A percentile compares a stretch with the other conserved stretches of the same genome.
phyloP scores from a whole-genome alignment of 192 early-diverging fungal genomes.

The Phycomyces blakesleeanus region DNA sequence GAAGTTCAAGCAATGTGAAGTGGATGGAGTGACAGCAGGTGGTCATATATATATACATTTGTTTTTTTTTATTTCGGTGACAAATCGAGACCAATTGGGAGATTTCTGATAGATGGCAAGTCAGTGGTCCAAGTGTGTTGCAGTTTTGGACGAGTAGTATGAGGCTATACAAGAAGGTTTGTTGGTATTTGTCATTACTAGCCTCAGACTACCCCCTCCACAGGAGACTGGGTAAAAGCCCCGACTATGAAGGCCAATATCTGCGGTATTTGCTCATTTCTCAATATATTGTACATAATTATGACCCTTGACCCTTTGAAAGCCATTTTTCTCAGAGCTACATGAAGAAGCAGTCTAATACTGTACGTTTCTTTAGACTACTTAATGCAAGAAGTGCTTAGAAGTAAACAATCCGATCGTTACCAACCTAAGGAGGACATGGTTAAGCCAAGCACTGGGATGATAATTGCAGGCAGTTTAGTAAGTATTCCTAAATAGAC shows the following conservation, averaged over 20 bases:
- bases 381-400: not conserved
- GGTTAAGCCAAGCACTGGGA: not conserved
- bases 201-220: slow-evolving; percentile 24
- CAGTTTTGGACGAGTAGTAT: slow-evolving; percentile 14
- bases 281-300: not conserved
- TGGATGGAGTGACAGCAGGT: slow-evolving; percentile 1
- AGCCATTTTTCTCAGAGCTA: not conserved
- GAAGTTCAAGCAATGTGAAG: slow-evolving; percentile 3
- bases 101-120: not conserved
- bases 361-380: not conserved
- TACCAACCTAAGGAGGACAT: not conserved
- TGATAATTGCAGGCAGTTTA: slow-evolving; percentile 3
- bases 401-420: not conserved
- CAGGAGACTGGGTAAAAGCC: not conserved
- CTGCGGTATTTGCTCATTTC: not conserved
- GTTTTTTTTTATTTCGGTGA: slow-evolving; percentile 8
- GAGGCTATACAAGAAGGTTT: slow-evolving; percentile 14
- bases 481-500: slow-evolving; percentile 4
- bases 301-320: too few relatives aligned
- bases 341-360: not conserved
- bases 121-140: slow-evolving; percentile 5
- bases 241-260: not conserved
- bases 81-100: slow-evolving; percentile 18
- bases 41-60: slow-evolving; percentile 7
- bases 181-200: slow-evolving; percentile 28